phyloP scores from a whole-genome alignment of 441 rosid species.

The Bruguiera hainesii region DNA sequence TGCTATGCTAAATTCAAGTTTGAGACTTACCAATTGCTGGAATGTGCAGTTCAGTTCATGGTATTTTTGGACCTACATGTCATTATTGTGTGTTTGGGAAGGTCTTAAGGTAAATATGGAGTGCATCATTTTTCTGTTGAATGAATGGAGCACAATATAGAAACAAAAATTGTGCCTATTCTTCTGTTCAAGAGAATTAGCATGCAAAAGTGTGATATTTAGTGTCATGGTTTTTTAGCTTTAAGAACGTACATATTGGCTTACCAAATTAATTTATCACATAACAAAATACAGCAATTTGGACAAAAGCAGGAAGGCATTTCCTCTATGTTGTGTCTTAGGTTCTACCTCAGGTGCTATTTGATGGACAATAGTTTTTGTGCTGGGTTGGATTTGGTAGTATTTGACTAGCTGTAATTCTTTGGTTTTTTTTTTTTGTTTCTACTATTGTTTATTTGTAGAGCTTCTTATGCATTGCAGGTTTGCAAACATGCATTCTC shows the following conservation, averaged over 20 bases:
- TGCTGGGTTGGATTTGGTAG: too few species aligned
- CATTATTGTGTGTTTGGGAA: constrained; percentile 21
- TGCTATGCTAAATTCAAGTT: too few species aligned
- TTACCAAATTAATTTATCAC: too few species aligned
- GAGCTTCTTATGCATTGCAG: constrained; percentile 35
- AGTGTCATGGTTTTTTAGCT: background rate
- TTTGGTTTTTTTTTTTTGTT: constrained; percentile 2
- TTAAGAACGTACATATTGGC: too few species aligned
- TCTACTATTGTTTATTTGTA: background rate
- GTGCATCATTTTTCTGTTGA: constrained; percentile 4
- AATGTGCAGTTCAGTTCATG: background rate
- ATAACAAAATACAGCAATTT: too few species aligned
- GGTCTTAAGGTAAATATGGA: constrained; percentile 8
- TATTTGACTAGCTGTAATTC: too few species aligned
- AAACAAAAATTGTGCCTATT: background rate
- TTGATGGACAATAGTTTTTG: too few species aligned
- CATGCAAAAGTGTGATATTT: background rate
- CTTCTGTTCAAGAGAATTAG: background rate
- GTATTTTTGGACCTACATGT: constrained; percentile 3
- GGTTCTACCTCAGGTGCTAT: too few species aligned
- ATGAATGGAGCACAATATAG: background rate
- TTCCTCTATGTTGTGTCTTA: background rate
- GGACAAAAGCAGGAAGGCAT: background rate
- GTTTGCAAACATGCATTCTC: constrained; percentile 97
- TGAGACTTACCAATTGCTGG: too few species aligned